These are phyloP conservation scores for Oxytropis ochrocephala DNA, from an alignment of 306 rosid species.

Conservation along the genomic window DNA sequence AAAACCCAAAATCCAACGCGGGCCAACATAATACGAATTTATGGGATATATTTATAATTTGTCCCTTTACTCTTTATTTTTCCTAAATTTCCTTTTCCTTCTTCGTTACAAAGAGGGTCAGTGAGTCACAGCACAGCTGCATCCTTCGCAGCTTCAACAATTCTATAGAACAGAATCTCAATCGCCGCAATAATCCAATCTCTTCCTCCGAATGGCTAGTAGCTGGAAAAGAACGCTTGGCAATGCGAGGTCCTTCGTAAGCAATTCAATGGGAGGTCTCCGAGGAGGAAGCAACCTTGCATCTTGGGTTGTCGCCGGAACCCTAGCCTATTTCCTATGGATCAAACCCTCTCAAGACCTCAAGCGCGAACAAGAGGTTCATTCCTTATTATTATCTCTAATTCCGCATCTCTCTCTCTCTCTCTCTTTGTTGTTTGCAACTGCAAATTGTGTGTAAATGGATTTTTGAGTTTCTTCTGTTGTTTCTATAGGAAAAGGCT, in stretches of 20 bases:
- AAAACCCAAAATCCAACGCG: too few relatives aligned
- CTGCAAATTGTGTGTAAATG: background rate
- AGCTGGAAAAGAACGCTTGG: conserved; percentile 76
- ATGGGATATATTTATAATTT: too few relatives aligned
- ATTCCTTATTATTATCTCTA: background rate
- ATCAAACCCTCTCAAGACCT: conserved; percentile 88
- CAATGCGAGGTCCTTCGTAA: conserved; percentile 59
- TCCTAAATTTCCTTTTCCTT: too few relatives aligned
- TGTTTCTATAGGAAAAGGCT: conserved; percentile 42
- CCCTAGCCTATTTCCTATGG: conserved; percentile 92
- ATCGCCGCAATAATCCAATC: background rate
- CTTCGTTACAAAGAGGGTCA: too few relatives aligned
- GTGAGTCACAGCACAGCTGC: too few relatives aligned
- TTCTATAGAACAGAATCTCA: too few relatives aligned
- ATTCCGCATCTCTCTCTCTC: background rate
- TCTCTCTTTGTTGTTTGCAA: background rate
- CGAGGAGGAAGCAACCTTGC: conserved; percentile 79
- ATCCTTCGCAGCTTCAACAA: too few relatives aligned
- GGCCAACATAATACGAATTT: too few relatives aligned
- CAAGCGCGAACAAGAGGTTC: conserved; percentile 64
- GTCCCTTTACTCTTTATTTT: too few relatives aligned
- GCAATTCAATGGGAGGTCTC: conserved; percentile 80
- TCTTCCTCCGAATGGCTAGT: conserved; percentile 33
- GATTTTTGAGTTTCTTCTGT: background rate
- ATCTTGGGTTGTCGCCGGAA: conserved; percentile 91